Evolutionary conservation across 2,329 filamentous ascomycete genomes (phyloP).

Genomic region (Zymoseptoria ardabiliae): DNA sequence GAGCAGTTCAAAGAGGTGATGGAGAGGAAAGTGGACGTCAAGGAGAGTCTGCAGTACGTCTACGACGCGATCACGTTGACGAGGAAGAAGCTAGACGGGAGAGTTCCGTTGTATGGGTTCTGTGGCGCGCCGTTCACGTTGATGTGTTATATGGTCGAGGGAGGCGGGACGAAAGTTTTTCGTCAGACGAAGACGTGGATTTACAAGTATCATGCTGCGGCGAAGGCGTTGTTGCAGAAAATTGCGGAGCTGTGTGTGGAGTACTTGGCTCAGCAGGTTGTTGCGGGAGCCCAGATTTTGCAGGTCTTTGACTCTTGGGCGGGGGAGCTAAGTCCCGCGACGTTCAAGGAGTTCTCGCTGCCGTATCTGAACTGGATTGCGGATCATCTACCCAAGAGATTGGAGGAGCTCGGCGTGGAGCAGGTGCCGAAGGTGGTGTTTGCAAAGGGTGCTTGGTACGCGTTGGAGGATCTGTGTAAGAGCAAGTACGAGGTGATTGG

Average conservation of each 20-base stretch:
- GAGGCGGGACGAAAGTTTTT: constrained; percentile 92
- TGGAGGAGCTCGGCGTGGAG: constrained; percentile 68
- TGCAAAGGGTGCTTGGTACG: constrained; percentile 95
- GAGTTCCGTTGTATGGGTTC: constrained; percentile 91
- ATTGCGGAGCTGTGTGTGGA: constrained; percentile 93
- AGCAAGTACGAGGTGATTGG: constrained; percentile 90
- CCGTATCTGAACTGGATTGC: constrained; percentile 84
- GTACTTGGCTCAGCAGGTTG: constrained; percentile 84
- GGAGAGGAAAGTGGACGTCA: constrained; percentile 71
- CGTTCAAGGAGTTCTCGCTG: constrained; percentile 77
- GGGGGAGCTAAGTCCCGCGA: constrained; percentile 76
- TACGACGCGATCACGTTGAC: constrained; percentile 93
- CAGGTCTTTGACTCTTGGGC: constrained; percentile 99
- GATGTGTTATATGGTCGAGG: constrained; percentile 98
- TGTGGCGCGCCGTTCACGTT: constrained; percentile 96
- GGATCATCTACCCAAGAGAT: constrained; percentile 64
- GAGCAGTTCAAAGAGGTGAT: constrained; percentile 75
- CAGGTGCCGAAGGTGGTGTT: constrained; percentile 95
- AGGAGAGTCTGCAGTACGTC: constrained; percentile 80
- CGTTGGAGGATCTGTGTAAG: constrained; percentile 77
- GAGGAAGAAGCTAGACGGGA: constrained; percentile 74
- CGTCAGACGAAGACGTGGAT: constrained; percentile 94
- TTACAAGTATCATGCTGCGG: constrained; percentile 75
- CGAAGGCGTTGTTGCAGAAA: constrained; percentile 76
- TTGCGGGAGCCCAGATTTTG: constrained; percentile 86